Base-by-base conservation (phyloP, 192 early-diverging fungal genomes). In the Coemansia sp. region DNA sequence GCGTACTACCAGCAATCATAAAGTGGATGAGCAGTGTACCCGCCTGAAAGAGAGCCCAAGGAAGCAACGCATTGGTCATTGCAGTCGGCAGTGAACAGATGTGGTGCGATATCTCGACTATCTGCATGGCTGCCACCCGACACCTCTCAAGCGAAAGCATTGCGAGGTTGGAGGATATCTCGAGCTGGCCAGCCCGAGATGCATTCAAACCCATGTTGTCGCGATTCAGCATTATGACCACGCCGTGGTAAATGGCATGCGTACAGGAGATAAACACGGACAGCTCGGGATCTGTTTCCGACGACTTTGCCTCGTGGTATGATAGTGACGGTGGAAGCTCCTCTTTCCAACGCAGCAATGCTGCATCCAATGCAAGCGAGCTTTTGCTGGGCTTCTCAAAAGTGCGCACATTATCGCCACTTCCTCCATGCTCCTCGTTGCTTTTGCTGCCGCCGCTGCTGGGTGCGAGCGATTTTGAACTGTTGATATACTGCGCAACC, bases 11-110 rank as follows among this genome's bases (percentile, higher is more conserved):
- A 5, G 77, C 73, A 49, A 78, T 79, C 81, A 84, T 84, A 73
- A 78, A 79, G 59, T 84, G 81, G 9, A 79, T 76, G 20, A 84
- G 67, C 69, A 84, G 58, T n/a, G 81, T 84, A n/a, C 81, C 81
- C 0, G 81, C 81, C 49, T 84, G 81, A 49, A 84, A 84, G 52
- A 84, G 48, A 15, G 81, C 81, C 81, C 81, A 84, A 5, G 81
- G 81, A 51, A 84, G 46, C 26, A 84, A 69, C 24, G 81, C 76
- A 38, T 75, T 78, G 39, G 81, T 78, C 73, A 76, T 78, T 1
- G 81, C 63, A 23, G 77, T 56, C 20, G 81, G 81, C 61, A 84
- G 63, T 14, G 77, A 67, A 63, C 68, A 72, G 15, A 84, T 63
- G 41, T 84, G 72, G 41, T 71, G 77, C 11, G 81, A 34, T 26